Evolutionary conservation across 2,329 filamentous ascomycete genomes (phyloP).

Genomic region (Cadophora gregata): DNA sequence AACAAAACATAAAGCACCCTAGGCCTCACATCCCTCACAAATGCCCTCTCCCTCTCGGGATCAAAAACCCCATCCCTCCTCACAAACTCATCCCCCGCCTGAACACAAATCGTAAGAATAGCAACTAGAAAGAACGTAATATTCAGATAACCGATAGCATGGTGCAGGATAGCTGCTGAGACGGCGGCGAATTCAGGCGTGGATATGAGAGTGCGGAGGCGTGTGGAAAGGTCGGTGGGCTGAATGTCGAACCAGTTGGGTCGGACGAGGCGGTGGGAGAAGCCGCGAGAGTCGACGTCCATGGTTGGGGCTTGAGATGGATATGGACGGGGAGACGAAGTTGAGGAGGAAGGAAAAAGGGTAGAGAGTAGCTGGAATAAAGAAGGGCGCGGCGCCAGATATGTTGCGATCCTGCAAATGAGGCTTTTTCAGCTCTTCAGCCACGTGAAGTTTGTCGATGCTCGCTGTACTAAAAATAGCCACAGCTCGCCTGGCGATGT

Average conservation of each 20-base stretch:
- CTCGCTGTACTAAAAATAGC: too few species aligned
- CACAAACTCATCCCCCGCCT: not conserved
- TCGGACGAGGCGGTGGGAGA: not conserved
- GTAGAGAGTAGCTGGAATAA: too few species aligned
- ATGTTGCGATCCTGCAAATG: not conserved
- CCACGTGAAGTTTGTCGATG: not conserved
- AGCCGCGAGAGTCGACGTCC: not conserved
- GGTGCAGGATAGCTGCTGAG: not conserved
- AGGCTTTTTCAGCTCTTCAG: not conserved
- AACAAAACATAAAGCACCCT: not conserved
- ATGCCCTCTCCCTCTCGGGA: not conserved
- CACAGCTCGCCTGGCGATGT: not conserved
- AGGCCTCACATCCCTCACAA: not conserved
- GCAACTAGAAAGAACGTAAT: not conserved
- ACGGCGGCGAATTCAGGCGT: not conserved
- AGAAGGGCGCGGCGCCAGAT: not conserved
- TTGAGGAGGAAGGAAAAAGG: not conserved
- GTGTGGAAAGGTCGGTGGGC: not conserved
- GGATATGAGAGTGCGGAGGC: not conserved
- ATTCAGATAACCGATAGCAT: not conserved
- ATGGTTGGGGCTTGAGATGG: not conserved
- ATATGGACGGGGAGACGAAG: too few species aligned
- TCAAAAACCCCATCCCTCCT: not conserved
- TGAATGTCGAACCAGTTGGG: not conserved
- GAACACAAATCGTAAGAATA: not conserved